A percentile compares a stretch with the other conserved stretches of the same genome.
Evolutionary conservation across 208 protist species (phyloP).

Genomic region (Acanthamoeba divionensis): DNA sequence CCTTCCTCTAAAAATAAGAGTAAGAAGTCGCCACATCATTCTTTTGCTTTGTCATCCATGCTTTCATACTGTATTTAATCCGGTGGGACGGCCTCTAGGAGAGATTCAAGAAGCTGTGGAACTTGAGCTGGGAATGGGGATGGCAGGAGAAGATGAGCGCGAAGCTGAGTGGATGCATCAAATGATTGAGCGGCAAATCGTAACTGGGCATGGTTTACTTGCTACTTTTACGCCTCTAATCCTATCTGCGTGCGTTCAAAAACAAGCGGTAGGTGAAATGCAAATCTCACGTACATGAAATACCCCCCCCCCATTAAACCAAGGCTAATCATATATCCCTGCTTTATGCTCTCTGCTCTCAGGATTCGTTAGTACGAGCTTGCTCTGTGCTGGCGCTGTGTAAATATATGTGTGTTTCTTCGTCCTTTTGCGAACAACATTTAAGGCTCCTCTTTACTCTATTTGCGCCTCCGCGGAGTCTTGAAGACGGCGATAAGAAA

Average conservation of each 20-base stretch:
- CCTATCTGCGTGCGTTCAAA: conserved; percentile 16
- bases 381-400: conserved; percentile 68
- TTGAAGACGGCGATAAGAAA: not conserved
- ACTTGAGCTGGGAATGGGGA: conserved; percentile 55
- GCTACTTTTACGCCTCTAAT: conserved; percentile 57
- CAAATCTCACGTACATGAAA: not conserved
- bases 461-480: not conserved
- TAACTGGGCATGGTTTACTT: conserved; percentile 49
- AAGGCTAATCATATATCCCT: too few relatives aligned
- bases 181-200: conserved; percentile 51
- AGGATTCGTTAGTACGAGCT: conserved; percentile 48
- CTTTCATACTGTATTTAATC: not conserved
- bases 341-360: too few relatives aligned
- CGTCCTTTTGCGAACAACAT: conserved; percentile 72
- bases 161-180: conserved; percentile 44
- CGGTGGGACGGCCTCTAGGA: not conserved
- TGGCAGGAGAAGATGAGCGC: conserved; percentile 46
- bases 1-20: too few relatives aligned
- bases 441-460: conserved; percentile 79
- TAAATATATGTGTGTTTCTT: conserved; percentile 79
- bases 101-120: conserved; percentile 36
- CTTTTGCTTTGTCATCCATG: too few relatives aligned
- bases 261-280: not conserved
- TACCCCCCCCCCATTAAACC: too few relatives aligned
- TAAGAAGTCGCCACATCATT: too few relatives aligned